Evolutionary conservation across 208 protist genomes (phyloP).

Genomic region (Crithidia brevicula): DNA sequence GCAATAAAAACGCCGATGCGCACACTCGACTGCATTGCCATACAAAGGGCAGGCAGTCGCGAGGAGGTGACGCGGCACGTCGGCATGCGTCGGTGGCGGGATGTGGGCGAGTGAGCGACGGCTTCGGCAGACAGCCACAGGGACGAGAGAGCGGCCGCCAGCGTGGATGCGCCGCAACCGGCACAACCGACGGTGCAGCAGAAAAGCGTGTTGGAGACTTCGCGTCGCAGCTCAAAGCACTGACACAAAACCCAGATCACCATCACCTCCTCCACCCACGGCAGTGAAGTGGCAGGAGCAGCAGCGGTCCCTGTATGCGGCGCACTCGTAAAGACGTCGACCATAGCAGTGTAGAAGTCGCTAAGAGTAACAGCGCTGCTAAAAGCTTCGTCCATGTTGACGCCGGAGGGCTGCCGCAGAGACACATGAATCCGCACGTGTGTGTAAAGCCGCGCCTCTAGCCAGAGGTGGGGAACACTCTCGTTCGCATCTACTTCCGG

Average conservation of each 20-base stretch:
- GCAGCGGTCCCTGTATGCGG: neutral
- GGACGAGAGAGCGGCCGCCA: conserved; percentile 7
- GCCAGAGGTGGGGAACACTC: conserved; percentile 28
- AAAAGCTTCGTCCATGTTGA: conserved; percentile 42
- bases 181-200: conserved; percentile 26
- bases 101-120: neutral
- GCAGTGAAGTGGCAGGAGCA: neutral
- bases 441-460: conserved; percentile 54
- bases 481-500: neutral
- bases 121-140: conserved; percentile 7
- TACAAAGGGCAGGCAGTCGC: conserved; percentile 37
- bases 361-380: conserved; percentile 32
- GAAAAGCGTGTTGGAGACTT: conserved; percentile 19
- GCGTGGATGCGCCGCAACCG: conserved; percentile 26
- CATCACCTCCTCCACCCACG: conserved; percentile 21
- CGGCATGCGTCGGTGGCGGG: conserved; percentile 24
- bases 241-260: conserved; percentile 51
- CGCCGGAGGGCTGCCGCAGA: conserved; percentile 22
- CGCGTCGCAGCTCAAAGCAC: conserved; percentile 52
- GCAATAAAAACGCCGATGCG: conserved; percentile 43
- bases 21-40: conserved; percentile 35
- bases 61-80: conserved; percentile 29
- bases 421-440: conserved; percentile 30
- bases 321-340: conserved; percentile 3
- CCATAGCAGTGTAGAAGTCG: conserved; percentile 18